A percentile compares a stretch with the other conserved stretches of the same genome.
Evolutionary conservation across 2,329 filamentous ascomycete genomes (phyloP).

Genomic region (Fonsecaea pugnacius): DNA sequence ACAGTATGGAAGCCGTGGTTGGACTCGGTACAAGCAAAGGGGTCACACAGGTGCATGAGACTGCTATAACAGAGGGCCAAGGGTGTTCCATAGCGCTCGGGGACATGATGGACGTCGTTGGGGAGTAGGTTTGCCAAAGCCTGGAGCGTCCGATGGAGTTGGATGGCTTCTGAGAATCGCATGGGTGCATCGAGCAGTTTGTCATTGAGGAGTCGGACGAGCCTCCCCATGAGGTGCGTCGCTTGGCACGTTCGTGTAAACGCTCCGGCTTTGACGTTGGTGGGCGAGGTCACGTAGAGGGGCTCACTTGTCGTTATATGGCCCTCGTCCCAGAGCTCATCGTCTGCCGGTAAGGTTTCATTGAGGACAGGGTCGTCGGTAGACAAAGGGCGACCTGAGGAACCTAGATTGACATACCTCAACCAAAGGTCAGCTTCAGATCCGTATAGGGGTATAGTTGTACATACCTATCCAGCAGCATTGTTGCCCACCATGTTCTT

Average conservation of each 20-base stretch:
- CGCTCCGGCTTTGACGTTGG: conserved; percentile 38
- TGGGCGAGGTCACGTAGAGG: conserved; percentile 37
- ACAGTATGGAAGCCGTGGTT: conserved; percentile 39
- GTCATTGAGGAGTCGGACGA: conserved; percentile 42
- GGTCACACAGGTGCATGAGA: conserved; percentile 42
- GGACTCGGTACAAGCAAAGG: conserved; percentile 42
- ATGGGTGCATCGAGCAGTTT: conserved; percentile 38
- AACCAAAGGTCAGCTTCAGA: conserved; percentile 7
- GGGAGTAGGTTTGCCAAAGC: conserved; percentile 41
- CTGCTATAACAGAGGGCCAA: conserved; percentile 44
- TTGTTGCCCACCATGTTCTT: conserved; percentile 39
- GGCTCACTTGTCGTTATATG: conserved; percentile 37
- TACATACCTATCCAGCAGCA: conserved; percentile 38
- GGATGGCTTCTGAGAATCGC: conserved; percentile 43
- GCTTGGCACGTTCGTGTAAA: conserved; percentile 45
- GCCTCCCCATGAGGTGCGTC: conserved; percentile 43
- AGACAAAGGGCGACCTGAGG: conserved; percentile 35
- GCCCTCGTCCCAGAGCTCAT: conserved; percentile 35
- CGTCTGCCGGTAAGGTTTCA: conserved; percentile 38
- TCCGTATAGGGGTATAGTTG: not conserved
- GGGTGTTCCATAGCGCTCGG: conserved; percentile 38
- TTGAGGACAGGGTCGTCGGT: conserved; percentile 37
- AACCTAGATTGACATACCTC: conserved; percentile 39
- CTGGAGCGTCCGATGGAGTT: conserved; percentile 41
- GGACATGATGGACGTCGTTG: conserved; percentile 36